A percentile compares a stretch with the other conserved stretches of the same genome.
These are phyloP conservation scores for Termitomyces sp. DNA, from an alignment of 768 basidiomycete species.

Conservation along the genomic window DNA sequence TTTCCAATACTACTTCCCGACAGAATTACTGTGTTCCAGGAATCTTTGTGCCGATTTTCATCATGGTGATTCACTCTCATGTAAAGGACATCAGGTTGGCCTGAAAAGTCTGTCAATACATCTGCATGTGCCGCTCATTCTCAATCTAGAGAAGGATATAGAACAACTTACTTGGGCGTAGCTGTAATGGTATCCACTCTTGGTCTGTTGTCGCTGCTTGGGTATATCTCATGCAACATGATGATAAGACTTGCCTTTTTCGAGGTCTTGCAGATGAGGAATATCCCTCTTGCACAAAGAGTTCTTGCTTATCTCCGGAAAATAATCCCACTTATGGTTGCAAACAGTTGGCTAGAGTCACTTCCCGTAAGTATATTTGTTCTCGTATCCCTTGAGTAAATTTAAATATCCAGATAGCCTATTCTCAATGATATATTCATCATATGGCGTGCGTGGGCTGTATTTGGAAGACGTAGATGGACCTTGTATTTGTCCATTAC, in stretches of 20 bases:
- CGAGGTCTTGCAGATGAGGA: not conserved
- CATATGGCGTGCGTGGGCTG: not conserved
- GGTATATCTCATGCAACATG: not conserved
- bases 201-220: not conserved
- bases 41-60: not conserved
- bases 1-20: not conserved
- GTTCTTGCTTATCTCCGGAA: not conserved
- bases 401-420: not conserved
- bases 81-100: not conserved
- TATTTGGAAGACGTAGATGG: not conserved
- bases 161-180: not conserved
- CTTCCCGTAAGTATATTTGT: not conserved
- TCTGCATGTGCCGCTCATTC: not conserved
- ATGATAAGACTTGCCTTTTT: not conserved
- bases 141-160: not conserved
- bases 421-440: not conserved
- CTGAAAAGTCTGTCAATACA: too few species aligned
- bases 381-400: not conserved
- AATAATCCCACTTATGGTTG: not conserved
- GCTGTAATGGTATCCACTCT: not conserved
- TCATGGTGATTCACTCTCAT: not conserved
- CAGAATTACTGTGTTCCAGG: not conserved
- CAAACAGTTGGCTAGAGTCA: fast-evolving
- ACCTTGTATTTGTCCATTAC: not conserved
- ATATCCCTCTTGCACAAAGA: not conserved